These are phyloP conservation scores for Rhodocollybia butyracea DNA, from an alignment of 768 basidiomycete species.

Conservation along the genomic window DNA sequence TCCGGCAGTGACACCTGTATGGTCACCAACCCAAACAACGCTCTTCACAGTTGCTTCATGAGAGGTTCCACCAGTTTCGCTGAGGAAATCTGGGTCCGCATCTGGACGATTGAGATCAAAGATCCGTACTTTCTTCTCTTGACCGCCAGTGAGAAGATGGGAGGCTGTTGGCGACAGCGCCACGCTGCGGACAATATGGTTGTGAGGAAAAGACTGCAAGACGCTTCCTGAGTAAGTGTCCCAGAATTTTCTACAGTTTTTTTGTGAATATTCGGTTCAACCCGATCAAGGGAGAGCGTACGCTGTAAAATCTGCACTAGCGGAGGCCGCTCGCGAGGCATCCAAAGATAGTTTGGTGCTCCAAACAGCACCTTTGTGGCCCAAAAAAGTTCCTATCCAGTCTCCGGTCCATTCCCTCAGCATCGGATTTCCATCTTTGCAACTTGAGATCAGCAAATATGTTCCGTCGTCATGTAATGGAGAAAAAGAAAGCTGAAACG, in stretches of 20 bases:
- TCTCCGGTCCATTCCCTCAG: conserved; percentile 96
- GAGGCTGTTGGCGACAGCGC: conserved; percentile 72
- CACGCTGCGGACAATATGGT: conserved; percentile 96
- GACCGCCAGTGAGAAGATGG: conserved; percentile 85
- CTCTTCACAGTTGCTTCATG: conserved; percentile 92
- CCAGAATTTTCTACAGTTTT: conserved; percentile 97
- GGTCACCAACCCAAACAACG: conserved; percentile 89
- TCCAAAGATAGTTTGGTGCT: conserved; percentile 88
- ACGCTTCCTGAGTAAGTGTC: conserved; percentile 87
- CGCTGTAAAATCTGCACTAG: conserved; percentile 98
- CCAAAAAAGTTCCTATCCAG: conserved; percentile 94
- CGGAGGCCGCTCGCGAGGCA: conserved; percentile 83
- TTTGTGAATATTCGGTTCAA: conserved; percentile 4
- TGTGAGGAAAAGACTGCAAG: conserved; percentile 95
- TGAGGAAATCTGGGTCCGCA: conserved; percentile 80
- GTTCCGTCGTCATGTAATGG: conserved; percentile 78
- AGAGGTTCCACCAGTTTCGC: conserved; percentile 55
- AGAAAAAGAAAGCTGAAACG: conserved; percentile 95
- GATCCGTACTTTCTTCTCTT: conserved; percentile 96
- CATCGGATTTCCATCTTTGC: conserved; percentile 99
- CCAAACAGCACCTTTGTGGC: conserved; percentile 97
- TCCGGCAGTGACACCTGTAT: conserved; percentile 83
- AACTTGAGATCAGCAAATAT: conserved; percentile 91
- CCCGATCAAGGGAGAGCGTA: conserved; percentile 40
- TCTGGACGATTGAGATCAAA: conserved; percentile 88